phyloP scores from a whole-genome alignment of 179 eudicot species.

The Silene coronaria region DNA sequence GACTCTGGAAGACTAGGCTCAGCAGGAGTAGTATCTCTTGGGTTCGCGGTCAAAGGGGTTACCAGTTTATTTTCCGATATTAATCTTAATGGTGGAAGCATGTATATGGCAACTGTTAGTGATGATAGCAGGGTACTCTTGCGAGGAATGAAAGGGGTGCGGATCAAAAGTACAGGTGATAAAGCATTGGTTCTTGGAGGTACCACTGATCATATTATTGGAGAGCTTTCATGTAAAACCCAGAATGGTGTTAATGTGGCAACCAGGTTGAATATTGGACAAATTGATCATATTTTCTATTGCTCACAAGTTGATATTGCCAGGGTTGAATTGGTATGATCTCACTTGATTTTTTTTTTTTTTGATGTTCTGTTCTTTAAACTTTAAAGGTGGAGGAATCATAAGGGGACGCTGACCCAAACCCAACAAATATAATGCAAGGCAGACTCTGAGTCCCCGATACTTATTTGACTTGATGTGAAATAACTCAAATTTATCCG shows the following conservation, averaged over 20 bases:
- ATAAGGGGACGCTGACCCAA: too few species aligned
- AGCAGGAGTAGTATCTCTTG: conserved; percentile 44
- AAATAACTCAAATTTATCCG: too few species aligned
- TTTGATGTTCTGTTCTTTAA: not conserved
- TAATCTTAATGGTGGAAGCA: conserved; percentile 30
- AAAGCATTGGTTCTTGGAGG: conserved; percentile 21
- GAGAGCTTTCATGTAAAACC: conserved; percentile 32
- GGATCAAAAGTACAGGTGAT: conserved; percentile 6
- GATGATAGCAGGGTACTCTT: conserved; percentile 17
- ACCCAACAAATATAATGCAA: not conserved
- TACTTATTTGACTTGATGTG: too few species aligned
- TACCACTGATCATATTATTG: conserved; percentile 17
- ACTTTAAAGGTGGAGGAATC: not conserved
- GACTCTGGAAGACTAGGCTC: conserved; percentile 31
- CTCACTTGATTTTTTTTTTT: not conserved
- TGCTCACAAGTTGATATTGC: conserved; percentile 44
- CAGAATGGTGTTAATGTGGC: conserved; percentile 20
- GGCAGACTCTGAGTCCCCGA: too few species aligned
- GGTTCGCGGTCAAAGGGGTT: conserved; percentile 31
- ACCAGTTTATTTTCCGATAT: conserved; percentile 24
- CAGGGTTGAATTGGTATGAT: conserved; percentile 44
- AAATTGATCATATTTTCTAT: conserved; percentile 24
- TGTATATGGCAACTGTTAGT: conserved; percentile 38
- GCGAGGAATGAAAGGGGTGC: conserved; percentile 23
- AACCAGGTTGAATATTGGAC: conserved; percentile 30